Conservation (phyloP, 2,329 filamentous ascomycete species). For the Pseudocercospora pini-densiflorae region DNA sequence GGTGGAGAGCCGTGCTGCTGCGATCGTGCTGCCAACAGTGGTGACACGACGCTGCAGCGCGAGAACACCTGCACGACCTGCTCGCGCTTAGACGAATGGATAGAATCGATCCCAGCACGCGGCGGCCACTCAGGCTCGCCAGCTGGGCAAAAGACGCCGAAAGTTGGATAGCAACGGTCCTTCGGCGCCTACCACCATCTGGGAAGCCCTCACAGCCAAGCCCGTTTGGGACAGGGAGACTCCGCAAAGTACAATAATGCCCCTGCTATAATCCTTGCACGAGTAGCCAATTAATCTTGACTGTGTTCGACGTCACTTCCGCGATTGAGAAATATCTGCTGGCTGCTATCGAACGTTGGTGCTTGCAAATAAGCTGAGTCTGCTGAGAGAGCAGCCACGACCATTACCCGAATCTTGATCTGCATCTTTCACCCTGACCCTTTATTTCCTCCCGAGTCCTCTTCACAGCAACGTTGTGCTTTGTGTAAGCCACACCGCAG, state of each 20-base stretch:
- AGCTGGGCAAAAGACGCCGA: background rate
- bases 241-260: conserved; percentile 5
- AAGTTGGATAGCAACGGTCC: background rate
- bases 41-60: conserved; percentile 6
- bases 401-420: background rate
- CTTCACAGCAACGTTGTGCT: background rate
- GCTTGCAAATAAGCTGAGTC: background rate
- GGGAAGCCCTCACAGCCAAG: background rate
- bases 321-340: background rate
- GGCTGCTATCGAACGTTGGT: background rate
- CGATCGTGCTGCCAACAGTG: background rate
- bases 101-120: background rate
- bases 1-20: background rate
- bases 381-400: background rate
- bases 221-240: background rate
- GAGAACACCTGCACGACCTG: conserved; percentile 4
- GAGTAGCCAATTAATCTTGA: background rate
- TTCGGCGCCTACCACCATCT: background rate
- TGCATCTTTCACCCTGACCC: background rate
- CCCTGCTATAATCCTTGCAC: background rate
- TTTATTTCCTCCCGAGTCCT: background rate
- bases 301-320: background rate
- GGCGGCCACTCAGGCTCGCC: background rate
- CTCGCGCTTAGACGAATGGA: background rate
- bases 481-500: background rate